These are phyloP conservation scores for Curvularia sp. DNA, from an alignment of 2,329 filamentous ascomycete species.

Conservation along the genomic window DNA sequence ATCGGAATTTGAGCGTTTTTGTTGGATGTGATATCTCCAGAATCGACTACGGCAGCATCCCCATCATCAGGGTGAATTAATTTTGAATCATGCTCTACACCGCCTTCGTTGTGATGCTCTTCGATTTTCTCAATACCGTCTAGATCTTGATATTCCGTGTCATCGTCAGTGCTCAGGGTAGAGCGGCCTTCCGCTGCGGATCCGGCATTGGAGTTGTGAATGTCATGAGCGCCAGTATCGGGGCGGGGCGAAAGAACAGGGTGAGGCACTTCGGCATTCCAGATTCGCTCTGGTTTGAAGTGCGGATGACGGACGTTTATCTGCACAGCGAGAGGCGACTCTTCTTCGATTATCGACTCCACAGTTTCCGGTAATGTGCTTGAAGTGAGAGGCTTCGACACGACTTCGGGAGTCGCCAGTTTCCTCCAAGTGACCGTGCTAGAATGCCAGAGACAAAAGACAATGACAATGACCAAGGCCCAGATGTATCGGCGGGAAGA, in stretches of 20 bases:
- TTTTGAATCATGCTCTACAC: neutral
- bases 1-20: neutral
- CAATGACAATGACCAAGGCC: neutral
- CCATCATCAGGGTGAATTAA: neutral
- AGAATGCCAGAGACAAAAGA: neutral
- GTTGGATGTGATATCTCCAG: neutral
- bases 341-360: neutral
- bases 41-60: neutral
- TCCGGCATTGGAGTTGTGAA: neutral
- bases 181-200: neutral
- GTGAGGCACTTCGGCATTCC: neutral
- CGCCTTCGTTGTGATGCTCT: neutral
- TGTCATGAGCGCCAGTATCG: neutral
- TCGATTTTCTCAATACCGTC: conserved; percentile 1
- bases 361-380: neutral
- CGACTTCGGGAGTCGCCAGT: neutral
- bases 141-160: neutral
- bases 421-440: neutral
- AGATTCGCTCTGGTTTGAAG: neutral
- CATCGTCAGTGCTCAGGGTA: neutral
- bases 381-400: neutral
- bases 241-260: neutral
- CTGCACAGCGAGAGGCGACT: neutral
- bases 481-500: neutral
- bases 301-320: neutral